A percentile compares a stretch with the other conserved stretches of the same genome.
phyloP scores from a whole-genome alignment of 805 yeast species.

The Teunomyces pallodes region DNA sequence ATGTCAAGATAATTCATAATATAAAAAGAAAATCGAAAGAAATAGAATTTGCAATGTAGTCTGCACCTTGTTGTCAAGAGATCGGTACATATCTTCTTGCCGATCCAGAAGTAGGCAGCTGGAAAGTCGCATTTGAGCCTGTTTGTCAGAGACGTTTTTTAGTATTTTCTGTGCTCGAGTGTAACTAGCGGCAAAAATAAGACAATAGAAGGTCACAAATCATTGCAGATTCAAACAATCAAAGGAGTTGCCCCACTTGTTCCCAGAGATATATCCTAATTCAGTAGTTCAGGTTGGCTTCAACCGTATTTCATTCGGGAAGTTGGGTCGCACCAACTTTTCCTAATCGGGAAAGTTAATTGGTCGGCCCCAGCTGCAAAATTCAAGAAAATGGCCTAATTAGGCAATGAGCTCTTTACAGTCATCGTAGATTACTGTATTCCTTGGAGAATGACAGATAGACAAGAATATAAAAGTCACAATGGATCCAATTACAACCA shows the following conservation, averaged over 20 bases:
- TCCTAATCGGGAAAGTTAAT: conserved; percentile 8
- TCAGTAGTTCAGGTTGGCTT: not conserved
- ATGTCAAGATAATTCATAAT: not conserved
- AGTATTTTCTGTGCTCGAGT: not conserved
- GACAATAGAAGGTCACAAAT: not conserved
- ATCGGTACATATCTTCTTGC: not conserved
- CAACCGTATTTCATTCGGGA: not conserved
- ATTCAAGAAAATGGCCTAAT: conserved; percentile 6
- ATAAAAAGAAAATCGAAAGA: not conserved
- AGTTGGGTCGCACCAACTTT: conserved; percentile 1
- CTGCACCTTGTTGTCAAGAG: not conserved
- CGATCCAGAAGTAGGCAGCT: not conserved
- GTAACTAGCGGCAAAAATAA: not conserved
- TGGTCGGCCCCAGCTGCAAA: conserved; percentile 6
- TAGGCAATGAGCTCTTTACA: conserved; percentile 6
- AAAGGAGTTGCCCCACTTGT: not conserved
- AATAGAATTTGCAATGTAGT: not conserved
- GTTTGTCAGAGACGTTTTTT: not conserved
- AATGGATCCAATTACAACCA: not conserved
- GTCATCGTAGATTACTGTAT: not conserved
- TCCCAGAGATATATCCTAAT: not conserved
- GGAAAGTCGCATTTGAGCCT: not conserved
- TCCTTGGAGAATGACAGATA: not conserved
- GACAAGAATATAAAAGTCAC: not conserved
- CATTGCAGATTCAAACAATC: not conserved